Conservation (phyloP, 2,329 filamentous ascomycete genomes). For the Talaromyces sp. region DNA sequence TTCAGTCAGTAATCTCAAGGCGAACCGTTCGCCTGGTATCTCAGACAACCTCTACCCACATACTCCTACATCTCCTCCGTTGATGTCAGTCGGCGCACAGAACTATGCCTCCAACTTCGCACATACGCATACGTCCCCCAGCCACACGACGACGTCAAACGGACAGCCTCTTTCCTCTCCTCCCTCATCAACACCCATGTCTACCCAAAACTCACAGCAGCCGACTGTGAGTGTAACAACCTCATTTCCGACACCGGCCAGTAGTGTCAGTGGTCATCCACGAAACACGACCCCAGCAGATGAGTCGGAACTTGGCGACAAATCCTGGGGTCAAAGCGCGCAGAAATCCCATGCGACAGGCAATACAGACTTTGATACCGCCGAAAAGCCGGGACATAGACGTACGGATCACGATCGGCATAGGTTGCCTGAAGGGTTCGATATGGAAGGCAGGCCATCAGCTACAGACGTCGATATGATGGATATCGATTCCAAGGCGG, state of each 20-base stretch:
- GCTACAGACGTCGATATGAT: slow-evolving; percentile 34
- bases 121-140: slow-evolving; percentile 45
- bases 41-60: slow-evolving; percentile 35
- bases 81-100: slow-evolving; percentile 50
- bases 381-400: slow-evolving; percentile 30
- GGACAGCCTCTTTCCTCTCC: slow-evolving; percentile 40
- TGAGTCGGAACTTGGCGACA: slow-evolving; percentile 35
- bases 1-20: slow-evolving; percentile 38
- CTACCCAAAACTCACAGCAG: slow-evolving; percentile 42
- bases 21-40: slow-evolving; percentile 27
- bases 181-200: slow-evolving; percentile 42
- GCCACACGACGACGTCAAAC: slow-evolving; percentile 43
- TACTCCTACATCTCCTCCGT: slow-evolving; percentile 45
- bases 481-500: slow-evolving; percentile 37
- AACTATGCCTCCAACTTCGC: slow-evolving; percentile 48
- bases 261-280: slow-evolving; percentile 41
- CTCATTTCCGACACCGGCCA: slow-evolving; percentile 46
- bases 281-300: slow-evolving; percentile 31
- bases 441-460: slow-evolving; percentile 20
- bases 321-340: slow-evolving; percentile 26
- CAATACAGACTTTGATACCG: slow-evolving; percentile 20
- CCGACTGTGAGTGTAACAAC: slow-evolving; percentile 38
- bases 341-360: slow-evolving; percentile 14
- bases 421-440: slow-evolving; percentile 23
- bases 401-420: slow-evolving; percentile 35